Evolutionary conservation across 805 yeast species (phyloP), one percentile per base, ranked within the genome.

Genomic region (Myxozyma vanderwaltii): DNA sequence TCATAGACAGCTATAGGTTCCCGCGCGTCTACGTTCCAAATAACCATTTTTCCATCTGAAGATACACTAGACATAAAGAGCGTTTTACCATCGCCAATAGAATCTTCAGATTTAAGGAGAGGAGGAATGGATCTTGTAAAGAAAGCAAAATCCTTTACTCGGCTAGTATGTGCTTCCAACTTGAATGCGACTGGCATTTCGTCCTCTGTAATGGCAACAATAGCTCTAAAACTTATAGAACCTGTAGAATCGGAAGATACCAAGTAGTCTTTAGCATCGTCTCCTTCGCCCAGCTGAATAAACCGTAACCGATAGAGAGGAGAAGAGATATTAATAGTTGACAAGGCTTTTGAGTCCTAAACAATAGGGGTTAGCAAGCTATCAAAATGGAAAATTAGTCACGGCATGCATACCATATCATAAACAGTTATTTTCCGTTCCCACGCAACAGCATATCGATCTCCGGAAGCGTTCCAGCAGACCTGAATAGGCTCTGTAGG

Each of bases 1-100:
- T 86, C 89, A 71, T 91, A 92, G 2, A 90, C 94, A 0, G 97
- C 97, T 24, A 91, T 81, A 72, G 91, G 96, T 39, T 89, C 95
- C 67, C 81, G 79, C 1, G 76, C 68, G 0, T 75, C 71, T 70
- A 86, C 75, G 70, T 91, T 87, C 97, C 97, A 92, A 2, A 92
- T 88, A 6, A 94, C 96, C 53, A 92, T 86, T 68, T 83, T 88
- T 26, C 98, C 98, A 73, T 92, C 98, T 0, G 97, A 89, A 0
- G 97, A 89, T 12, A 91, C 89, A 1, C 96, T 86, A 0, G 89
- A 81, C 69, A 94, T 73, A 69, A 80, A 87, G 78, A 13, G 79
- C 77, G 38, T 77, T 74, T 31, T 38, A 23, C 27, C 39, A 17
- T 36, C 51, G 13, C 15, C 8, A 15, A 7, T 15, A 10, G 46